Base-by-base conservation (phyloP, 805 yeast genomes). In the Candida bentonensis region DNA sequence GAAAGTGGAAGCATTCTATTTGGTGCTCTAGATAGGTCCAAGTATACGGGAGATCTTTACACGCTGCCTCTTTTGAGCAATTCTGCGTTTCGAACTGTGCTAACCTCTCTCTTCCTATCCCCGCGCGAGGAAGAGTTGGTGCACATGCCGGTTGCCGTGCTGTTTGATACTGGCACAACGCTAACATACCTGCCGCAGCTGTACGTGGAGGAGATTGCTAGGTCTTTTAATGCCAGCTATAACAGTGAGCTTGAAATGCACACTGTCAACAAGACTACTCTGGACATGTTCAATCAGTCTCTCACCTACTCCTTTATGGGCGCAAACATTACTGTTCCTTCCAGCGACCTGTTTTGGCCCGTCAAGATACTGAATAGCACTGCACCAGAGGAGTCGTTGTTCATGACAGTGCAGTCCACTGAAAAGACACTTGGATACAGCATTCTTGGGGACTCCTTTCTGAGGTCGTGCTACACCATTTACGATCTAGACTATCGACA, bases 21-120 rank as follows among this genome's bases (percentile, higher is more conserved):
- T 64, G 89, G 92, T 41, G 92, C 79, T 23, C 70, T 78, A 22
- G 89, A 82, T 54, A 73, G 70, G 47, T 68, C 74, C 30, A 80
- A 79, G 58, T 78, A 73, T 53, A 36, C 57, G 0, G 80, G 82
- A 15, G 49, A 57, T 23, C 57, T 79, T 28, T 58, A 66, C 25
- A 61, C 74, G 1, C 56, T 79, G 4, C 79, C 80, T 2, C 42
- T 56, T n/a, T 46, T 41, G 22, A 48, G 49, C 5, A 46, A 49
- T 23, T 40, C 50, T 3, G 47, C 54, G 3, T 39, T 51, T n/a
- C 33, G 33, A 13, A 22, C 20, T 4, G 22, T 22, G 21, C 20
- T 22, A 4, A 15, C 13, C 15, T 23, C 30, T 5, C 40, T 25
- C n/a, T 7, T 4, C 9, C 5, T 22, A 13, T 26, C n/a, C 15